These are phyloP conservation scores for Camellia sinensis DNA, from an alignment of 148 eudicot species.

Conservation along the genomic window DNA sequence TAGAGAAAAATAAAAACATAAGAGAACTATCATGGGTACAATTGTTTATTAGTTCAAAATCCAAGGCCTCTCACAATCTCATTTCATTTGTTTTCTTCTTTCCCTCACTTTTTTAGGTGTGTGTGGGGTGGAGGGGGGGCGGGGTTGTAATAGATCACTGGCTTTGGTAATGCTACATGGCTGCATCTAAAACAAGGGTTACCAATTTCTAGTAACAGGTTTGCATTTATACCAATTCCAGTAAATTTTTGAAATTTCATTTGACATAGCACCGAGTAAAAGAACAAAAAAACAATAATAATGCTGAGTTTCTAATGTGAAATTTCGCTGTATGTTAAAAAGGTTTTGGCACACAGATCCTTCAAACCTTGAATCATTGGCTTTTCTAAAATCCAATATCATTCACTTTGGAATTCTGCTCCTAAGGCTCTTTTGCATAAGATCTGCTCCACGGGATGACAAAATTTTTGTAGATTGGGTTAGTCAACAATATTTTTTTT, in stretches of 20 bases:
- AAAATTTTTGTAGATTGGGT: constrained; percentile 17
- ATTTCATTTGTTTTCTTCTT: background rate
- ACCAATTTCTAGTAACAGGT: constrained; percentile 12
- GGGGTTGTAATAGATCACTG: constrained; percentile 12
- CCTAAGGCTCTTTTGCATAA: constrained; percentile 20
- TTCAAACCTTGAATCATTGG: background rate
- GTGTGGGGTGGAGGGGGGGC: too few relatives aligned
- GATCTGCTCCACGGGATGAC: constrained; percentile 13
- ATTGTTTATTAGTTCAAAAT: background rate
- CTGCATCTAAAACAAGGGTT: constrained; percentile 11
- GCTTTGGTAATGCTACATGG: constrained; percentile 24
- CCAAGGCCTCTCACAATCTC: background rate
- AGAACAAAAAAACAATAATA: too few relatives aligned
- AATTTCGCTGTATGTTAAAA: too few relatives aligned
- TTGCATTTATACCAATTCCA: background rate
- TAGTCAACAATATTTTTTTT: background rate
- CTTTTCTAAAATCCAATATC: constrained; percentile 12
- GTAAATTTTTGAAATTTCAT: background rate
- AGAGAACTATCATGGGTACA: too few relatives aligned
- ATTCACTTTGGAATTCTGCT: constrained; percentile 21
- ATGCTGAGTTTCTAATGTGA: too few relatives aligned
- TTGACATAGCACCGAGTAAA: too few relatives aligned
- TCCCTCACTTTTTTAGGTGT: background rate
- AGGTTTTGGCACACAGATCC: constrained; percentile 3
- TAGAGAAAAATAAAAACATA: too few relatives aligned